Percentiles rank a stretch among this genome's conserved stretches.
Conservation (phyloP, 225 moss, liverwort and hornwort species). For the Physcomitrellopsis africana region DNA sequence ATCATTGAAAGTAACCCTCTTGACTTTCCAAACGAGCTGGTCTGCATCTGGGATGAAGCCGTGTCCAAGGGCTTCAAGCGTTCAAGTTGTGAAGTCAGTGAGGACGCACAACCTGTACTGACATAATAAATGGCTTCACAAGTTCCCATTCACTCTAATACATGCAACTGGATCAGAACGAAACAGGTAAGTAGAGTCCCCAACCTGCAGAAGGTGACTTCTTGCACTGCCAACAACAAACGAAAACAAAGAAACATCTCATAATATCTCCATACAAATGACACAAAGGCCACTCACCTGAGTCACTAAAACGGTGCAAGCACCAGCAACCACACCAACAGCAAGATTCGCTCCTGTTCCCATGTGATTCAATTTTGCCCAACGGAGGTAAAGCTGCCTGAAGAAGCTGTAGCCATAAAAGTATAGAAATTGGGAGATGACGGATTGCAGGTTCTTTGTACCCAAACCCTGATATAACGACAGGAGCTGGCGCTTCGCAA, state of each 20-base stretch:
- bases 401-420: conserved; percentile 80
- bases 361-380: conserved; percentile 59
- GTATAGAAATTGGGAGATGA: conserved; percentile 77
- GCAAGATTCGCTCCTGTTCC: conserved; percentile 70
- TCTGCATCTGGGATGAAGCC: conserved; percentile 74
- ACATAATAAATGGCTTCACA: conserved; percentile 22
- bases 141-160: conserved; percentile 3
- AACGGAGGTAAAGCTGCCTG: conserved; percentile 56
- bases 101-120: neutral
- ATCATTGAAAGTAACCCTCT: conserved; percentile 53
- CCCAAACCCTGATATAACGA: conserved; percentile 77
- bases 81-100: conserved; percentile 18
- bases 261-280: neutral
- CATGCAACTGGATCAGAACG: neutral
- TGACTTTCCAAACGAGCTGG: conserved; percentile 75
- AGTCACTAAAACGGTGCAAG: conserved; percentile 60
- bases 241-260: neutral
- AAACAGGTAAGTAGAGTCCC: neutral
- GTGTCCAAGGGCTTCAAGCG: conserved; percentile 71
- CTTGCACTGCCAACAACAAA: conserved; percentile 13
- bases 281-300: conserved; percentile 49
- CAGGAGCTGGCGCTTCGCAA: conserved; percentile 48
- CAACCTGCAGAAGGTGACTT: neutral
- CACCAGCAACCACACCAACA: conserved; percentile 74
- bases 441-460: conserved; percentile 70